Evolutionary conservation across 2,329 filamentous ascomycete species (phyloP).

Genomic region (Aspergillus viridinutans): DNA sequence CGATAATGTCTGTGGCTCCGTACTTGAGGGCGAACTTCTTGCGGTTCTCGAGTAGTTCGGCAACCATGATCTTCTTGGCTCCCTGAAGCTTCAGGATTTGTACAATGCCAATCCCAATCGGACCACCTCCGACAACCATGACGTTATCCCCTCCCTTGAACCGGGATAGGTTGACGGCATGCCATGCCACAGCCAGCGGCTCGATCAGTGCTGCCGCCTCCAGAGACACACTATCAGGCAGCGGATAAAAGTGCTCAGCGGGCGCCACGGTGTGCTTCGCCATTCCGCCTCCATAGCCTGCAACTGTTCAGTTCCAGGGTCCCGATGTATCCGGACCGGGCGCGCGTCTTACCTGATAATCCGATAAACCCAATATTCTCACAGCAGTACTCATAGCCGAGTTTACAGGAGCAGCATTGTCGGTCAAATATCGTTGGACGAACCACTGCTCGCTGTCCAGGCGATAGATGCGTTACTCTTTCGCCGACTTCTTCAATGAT

Average conservation of each 20-base stretch:
- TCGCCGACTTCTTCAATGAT: slow-evolving; percentile 56
- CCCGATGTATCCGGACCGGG: no score
- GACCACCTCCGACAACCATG: slow-evolving; percentile 58
- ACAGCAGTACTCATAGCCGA: slow-evolving; percentile 58
- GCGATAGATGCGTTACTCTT: slow-evolving; percentile 46
- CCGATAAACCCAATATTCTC: slow-evolving; percentile 53
- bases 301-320: neutral
- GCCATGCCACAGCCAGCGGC: slow-evolving; percentile 62
- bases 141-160: slow-evolving; percentile 46
- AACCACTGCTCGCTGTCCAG: slow-evolving; percentile 47
- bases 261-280: slow-evolving; percentile 24
- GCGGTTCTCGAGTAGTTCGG: slow-evolving; percentile 51
- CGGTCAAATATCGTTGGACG: slow-evolving; percentile 46
- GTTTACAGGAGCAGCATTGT: slow-evolving; percentile 46
- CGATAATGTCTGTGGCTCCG: slow-evolving; percentile 53
- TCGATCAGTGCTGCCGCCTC: slow-evolving; percentile 56
- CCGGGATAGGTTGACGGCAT: slow-evolving; percentile 52
- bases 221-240: slow-evolving; percentile 33
- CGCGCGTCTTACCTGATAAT: slow-evolving; percentile 34
- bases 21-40: slow-evolving; percentile 51
- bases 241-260: slow-evolving; percentile 21
- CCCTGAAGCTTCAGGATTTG: slow-evolving; percentile 54
- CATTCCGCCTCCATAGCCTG: slow-evolving; percentile 27
- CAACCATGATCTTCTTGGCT: slow-evolving; percentile 54
- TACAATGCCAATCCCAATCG: slow-evolving; percentile 59